Base-by-base conservation (phyloP, 805 yeast species). In the Saturnispora besseyi region DNA sequence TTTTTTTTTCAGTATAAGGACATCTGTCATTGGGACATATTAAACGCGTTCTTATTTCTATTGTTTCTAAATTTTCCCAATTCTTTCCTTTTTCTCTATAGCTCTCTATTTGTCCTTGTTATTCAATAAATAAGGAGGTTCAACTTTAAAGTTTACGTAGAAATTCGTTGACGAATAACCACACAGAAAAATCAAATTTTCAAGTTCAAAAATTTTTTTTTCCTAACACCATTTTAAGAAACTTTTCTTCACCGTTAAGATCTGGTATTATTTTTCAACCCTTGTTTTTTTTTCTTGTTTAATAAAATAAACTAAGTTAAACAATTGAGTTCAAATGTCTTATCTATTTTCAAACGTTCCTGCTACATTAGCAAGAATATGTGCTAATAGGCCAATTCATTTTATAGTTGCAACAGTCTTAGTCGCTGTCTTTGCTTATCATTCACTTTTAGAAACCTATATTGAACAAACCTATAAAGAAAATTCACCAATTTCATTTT, bases 381-480 rank as follows among this genome's bases (percentile, higher is more conserved):
- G 91, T 48, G 93, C 96, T 12, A 77, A 78, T 52, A 77, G 82
- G 61, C 99, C 99, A 15, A 87, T 91, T 57, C 98, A 90, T 66
- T 77, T 88, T 49, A 81, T 90, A 48, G 79, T 88, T 44, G 60
- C 79, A 50, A 77, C 88, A 5, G 75, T 91, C 12, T 67, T 89
- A 45, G 63, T 87, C 38, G 93, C 95, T 2, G 83, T 96, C 3
- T 68, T 86, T 48, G 84, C 91, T 8, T 91, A 90, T 63, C 73
- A 90, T 51, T 76, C 90, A 3, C 76, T 83, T 3, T 79, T 84
- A 33, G 87, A 83, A 56, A 81, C 82, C 53, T 84, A 82, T 62
- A 69, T 52, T 30, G 51, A 52, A 38, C 36, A 33, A 18, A 49
- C 49, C 24, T 50, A 50, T 30, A 28, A 36, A 53, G 57, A 8